Base-by-base conservation (phyloP, 2,329 filamentous ascomycete species). In the Fusarium mangiferae region DNA sequence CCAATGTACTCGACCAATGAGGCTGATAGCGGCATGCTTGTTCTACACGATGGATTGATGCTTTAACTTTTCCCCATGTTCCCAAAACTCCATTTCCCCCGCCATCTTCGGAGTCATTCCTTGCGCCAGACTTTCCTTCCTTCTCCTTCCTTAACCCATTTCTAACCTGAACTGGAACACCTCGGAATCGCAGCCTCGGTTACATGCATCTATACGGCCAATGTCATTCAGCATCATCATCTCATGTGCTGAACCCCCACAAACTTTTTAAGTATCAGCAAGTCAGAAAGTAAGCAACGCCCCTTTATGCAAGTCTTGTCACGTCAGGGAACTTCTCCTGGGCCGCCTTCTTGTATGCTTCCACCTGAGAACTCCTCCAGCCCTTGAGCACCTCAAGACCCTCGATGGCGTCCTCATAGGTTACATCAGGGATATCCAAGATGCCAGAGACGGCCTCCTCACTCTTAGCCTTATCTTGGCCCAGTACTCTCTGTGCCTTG, bases 361-460 rank as follows among this genome's bases (percentile, higher is more conserved):
- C 85, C 22, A 83, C 81, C 73, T 88, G 85, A 30, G 78, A 75
- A 76, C 87, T 89, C 59, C 84, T 85, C 87, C 88, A 90, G 56
- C 81, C 80, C 75, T 80, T 82, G 46, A 90, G 79, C 10, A 83
- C 80, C 38, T 83, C 81, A 42, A 87, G 75, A 1, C 82, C 82
- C 59, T 84, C 84, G 15, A 86, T 77, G 3, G 90, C 92, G 67
- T 92, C 88, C 46, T 88, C 85, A 33, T 91, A 82, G 12, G 86
- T 87, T 45, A 87, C 83, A 18, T 78, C 82, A 9, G 87, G 81
- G 12, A 88, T 78, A 33, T 88, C 85, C 18, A 94, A 81, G 15
- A 89, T 84, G n/a, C 84, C 85, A n/a, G 86, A 78, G n/a, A 95
- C 82, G 42, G 90, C 88, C 79, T 90, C 87, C 78, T 93, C 92